Percentiles rank a stretch among this genome's conserved stretches.
Evolutionary conservation across 2,329 filamentous ascomycete species (phyloP).

Genomic region (Coniochaeta sp.): DNA sequence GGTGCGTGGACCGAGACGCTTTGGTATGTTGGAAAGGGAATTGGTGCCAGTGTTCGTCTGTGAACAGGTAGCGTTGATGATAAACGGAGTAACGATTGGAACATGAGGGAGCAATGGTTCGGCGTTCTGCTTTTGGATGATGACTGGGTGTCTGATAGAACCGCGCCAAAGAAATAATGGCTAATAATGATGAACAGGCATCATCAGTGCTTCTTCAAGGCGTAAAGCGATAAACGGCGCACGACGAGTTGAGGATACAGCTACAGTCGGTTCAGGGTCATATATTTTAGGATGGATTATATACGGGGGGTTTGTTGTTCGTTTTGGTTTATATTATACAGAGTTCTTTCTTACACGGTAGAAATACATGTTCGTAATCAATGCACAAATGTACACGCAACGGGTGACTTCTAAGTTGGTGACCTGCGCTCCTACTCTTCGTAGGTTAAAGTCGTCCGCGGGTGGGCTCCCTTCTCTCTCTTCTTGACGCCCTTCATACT

Average conservation of each 20-base stretch:
- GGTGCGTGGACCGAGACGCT: conserved; percentile 68
- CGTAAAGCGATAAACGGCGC: not conserved
- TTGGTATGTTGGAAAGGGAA: conserved; percentile 62
- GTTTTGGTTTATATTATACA: not conserved
- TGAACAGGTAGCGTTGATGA: conserved; percentile 18
- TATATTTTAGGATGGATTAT: not conserved
- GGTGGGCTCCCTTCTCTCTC: conserved; percentile 29
- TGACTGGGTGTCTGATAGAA: not conserved
- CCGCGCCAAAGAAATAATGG: not conserved
- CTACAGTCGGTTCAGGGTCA: not conserved
- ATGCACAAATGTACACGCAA: not conserved
- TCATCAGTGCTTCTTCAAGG: not conserved
- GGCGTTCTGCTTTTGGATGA: not conserved
- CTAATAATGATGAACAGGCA: not conserved
- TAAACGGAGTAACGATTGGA: not conserved
- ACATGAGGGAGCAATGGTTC: not conserved
- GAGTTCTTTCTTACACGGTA: not conserved
- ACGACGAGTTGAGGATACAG: not conserved
- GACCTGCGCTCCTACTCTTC: not conserved
- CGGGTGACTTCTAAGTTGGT: not conserved
- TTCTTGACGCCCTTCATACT: conserved; percentile 63
- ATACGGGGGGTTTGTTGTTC: too few species aligned
- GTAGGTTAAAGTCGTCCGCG: not conserved
- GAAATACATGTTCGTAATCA: not conserved
- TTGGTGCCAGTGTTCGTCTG: conserved; percentile 57